Evolutionary conservation across 331 rosid genomes (phyloP).

Genomic region (Phaseolus coccineus): DNA sequence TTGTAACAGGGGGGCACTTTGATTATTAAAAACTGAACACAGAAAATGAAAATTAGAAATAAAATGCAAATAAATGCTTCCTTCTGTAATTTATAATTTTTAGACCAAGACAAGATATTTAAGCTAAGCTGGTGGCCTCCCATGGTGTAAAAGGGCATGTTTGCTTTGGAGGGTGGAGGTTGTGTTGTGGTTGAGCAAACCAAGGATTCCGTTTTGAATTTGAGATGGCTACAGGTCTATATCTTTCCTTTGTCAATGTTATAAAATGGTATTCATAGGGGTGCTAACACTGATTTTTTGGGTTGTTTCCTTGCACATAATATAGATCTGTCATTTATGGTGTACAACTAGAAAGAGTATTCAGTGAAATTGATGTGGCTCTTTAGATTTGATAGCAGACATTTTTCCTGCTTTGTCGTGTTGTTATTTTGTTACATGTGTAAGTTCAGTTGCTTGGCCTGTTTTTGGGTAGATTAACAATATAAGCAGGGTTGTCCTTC

Average conservation of each 20-base stretch:
- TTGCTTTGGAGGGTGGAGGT: constrained; percentile 19
- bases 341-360: neutral
- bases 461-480: neutral
- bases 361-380: neutral
- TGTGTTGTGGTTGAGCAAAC: neutral
- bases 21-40: too few species aligned
- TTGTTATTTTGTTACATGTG: neutral
- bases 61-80: too few species aligned
- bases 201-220: neutral
- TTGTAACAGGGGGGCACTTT: neutral
- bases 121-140: neutral
- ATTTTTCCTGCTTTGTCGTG: neutral
- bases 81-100: neutral
- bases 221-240: neutral
- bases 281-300: neutral
- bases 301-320: neutral
- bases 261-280: neutral
- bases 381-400: neutral
- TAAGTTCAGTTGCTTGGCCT: constrained; percentile 14
- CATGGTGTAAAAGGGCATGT: neutral
- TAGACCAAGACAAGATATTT: neutral
- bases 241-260: constrained; percentile 14
- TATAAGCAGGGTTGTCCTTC: neutral
- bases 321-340: neutral
- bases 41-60: too few species aligned